Evolutionary conservation across 805 yeast species (phyloP), one percentile per base, ranked within the genome.

Genomic region (Yamadazyma takamatsuzukensis): DNA sequence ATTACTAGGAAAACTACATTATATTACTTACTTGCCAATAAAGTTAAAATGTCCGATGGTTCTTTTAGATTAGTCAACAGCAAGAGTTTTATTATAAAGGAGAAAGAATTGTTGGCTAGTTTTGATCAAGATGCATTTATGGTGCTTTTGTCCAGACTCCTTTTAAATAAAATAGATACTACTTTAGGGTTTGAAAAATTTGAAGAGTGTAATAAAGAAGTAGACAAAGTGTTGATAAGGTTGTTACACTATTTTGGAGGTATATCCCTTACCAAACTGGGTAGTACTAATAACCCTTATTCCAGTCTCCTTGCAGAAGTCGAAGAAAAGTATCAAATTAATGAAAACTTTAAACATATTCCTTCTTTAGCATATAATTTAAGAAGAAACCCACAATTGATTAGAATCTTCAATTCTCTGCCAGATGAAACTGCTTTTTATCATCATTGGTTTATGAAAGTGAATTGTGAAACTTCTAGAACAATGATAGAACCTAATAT

Each of bases 381-480:
- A 33, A 44, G 67, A 30, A 51, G 56, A 32, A 61, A 61, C 31
- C 61, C 59, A 4, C 60, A 56, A 19, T 54, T 68, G 18, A 42
- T 66, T 6, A 45, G 54, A 24, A 56, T 61, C 3, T 66, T 64
- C 45, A 67, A 67, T 39, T 54, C 65, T 8, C 59, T 66, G 31
- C 74, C 73, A 0, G 74, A 68, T 34, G 73, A 68, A 41, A 63
- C 71, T n/a, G 65, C 71, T 10, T 56, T 41, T 38, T 53, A 63
- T 37, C 68, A 64, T 37, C 51, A 53, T 27, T 45, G 56, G 51
- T 61, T 61, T 25, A 33, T 53, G 29, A 48, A 39, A 25, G 32
- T 49, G 16, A 34, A 42, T 6, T 27, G 37, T 10, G 40, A 44
- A 3, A 31, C 32, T 5, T 51, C 67, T 1, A 27, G 46, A 13